Evolutionary conservation across 2,329 filamentous ascomycete species (phyloP), one percentile per base, ranked within the genome.

Genomic region (Talaromyces marneffei): DNA sequence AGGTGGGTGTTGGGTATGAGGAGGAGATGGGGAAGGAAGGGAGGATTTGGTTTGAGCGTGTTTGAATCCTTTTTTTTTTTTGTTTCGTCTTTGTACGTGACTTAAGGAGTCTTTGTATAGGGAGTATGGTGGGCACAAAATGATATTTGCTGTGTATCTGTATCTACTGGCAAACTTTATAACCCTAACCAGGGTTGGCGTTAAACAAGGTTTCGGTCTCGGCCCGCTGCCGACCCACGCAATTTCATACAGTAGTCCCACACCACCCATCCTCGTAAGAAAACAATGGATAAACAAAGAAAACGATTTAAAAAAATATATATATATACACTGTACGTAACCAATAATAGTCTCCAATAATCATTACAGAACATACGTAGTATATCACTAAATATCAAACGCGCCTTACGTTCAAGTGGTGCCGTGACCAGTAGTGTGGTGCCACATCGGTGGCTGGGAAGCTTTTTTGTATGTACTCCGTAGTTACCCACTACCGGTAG

Each of bases 391-490:
- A 40, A 25, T 39, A 40, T 55, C 37, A 25, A 31, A 40, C 35
- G 35, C 18, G 18, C 61, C 61, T 63, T 63, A 29, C 61, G 39
- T 60, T n/a, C 16, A 46, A 42, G n/a, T 20, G 16, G 40, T 12
- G 18, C 12, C 4, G 40, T 7, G 16, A 18, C 61, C 61, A 63
- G 57, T 60, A 44, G 27, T 1, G 35, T 35, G 39, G 42, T 48
- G 57, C 40, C 61, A 63, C 57, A 57, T 59, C 18, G 52, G 61
- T 63, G 61, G 61, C 61, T 63, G 61, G 61, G 57, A 60, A 58
- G 42, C n/a, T 39, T 46, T 29, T 18, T 12, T 55, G 23, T 35
- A 31, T 46, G 20, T 25, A 59, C n/a, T n/a, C n/a, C n/a, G n/a
- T n/a, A n/a, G n/a, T n/a, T n/a, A n/a, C n/a, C n/a, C n/a, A n/a